Conservation (phyloP, 2,329 filamentous ascomycete genomes). For the Fusarium musae region DNA sequence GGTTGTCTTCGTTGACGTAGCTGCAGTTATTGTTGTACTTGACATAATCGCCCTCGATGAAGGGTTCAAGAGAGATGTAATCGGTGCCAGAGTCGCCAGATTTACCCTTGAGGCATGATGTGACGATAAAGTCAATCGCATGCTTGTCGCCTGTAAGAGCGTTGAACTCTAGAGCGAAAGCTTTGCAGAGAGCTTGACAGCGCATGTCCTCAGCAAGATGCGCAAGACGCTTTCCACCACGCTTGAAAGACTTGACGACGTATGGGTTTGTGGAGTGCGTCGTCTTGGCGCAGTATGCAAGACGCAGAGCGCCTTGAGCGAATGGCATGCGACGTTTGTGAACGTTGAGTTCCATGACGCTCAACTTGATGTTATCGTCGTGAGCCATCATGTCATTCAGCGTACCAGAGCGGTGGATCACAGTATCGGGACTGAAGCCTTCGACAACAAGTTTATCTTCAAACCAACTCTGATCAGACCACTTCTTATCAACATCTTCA, state of each 20-base stretch:
- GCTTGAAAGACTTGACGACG: constrained; percentile 51
- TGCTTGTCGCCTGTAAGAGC: constrained; percentile 38
- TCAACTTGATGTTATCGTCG: constrained; percentile 51
- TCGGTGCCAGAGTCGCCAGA: constrained; percentile 1
- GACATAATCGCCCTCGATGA: constrained; percentile 49
- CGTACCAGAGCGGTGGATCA: constrained; percentile 38
- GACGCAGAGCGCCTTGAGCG: constrained; percentile 48
- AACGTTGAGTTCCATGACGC: constrained; percentile 49
- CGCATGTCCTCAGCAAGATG: constrained; percentile 53
- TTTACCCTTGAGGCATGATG: constrained; percentile 45
- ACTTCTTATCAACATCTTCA: neutral
- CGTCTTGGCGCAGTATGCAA: constrained; percentile 49
- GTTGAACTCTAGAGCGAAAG: constrained; percentile 56
- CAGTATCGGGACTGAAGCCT: constrained; percentile 47
- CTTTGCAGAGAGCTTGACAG: constrained; percentile 53
- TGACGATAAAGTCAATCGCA: constrained; percentile 48
- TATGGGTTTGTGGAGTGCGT: constrained; percentile 42
- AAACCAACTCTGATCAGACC: neutral
- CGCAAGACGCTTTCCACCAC: constrained; percentile 36
- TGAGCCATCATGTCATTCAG: constrained; percentile 52
- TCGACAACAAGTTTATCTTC: constrained; percentile 11
- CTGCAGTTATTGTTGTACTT: constrained; percentile 54
- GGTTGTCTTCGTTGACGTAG: constrained; percentile 46
- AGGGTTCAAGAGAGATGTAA: constrained; percentile 51
- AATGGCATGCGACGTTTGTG: constrained; percentile 42